phyloP scores from a whole-genome alignment of 441 rosid species.

The Pelargonium myrrhifolium region DNA sequence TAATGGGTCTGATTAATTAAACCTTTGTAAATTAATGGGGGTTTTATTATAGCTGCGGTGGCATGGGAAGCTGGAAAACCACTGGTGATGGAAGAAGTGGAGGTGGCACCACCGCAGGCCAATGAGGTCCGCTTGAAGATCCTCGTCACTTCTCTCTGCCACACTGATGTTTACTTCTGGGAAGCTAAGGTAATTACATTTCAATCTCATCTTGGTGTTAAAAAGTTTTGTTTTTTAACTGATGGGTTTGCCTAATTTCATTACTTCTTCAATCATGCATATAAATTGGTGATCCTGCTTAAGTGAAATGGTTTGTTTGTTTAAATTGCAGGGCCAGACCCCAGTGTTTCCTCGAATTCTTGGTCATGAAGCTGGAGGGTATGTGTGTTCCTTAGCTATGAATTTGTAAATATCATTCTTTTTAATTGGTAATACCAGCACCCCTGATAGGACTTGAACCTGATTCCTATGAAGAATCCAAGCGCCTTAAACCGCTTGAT shows the following conservation, averaged over 20 bases:
- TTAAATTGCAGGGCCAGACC: not conserved
- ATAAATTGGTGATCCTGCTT: not conserved
- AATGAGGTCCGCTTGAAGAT: constrained; percentile 62
- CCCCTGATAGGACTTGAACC: too few relatives aligned
- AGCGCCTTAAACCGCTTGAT: too few relatives aligned
- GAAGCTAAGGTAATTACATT: constrained; percentile 76
- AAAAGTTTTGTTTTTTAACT: not conserved
- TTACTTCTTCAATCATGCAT: not conserved
- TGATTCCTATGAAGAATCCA: too few relatives aligned
- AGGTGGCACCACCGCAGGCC: constrained; percentile 65
- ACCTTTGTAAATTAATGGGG: not conserved
- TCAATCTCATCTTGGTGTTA: not conserved
- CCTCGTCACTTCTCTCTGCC: constrained; percentile 59
- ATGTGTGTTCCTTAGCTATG: not conserved
- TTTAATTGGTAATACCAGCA: too few relatives aligned
- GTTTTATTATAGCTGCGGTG: constrained; percentile 44
- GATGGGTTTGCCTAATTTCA: not conserved
- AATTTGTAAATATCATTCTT: not conserved
- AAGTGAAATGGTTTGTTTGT: not conserved
- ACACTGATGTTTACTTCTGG: constrained; percentile 82
- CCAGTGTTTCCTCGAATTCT: not conserved
- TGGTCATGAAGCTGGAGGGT: constrained; percentile 2
- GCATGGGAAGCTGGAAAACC: constrained; percentile 88
- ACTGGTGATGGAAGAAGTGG: constrained; percentile 56
- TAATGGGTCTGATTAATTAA: not conserved